phyloP scores from a whole-genome alignment of 2,329 filamentous ascomycete genomes.

The Monosporascus sp. region DNA sequence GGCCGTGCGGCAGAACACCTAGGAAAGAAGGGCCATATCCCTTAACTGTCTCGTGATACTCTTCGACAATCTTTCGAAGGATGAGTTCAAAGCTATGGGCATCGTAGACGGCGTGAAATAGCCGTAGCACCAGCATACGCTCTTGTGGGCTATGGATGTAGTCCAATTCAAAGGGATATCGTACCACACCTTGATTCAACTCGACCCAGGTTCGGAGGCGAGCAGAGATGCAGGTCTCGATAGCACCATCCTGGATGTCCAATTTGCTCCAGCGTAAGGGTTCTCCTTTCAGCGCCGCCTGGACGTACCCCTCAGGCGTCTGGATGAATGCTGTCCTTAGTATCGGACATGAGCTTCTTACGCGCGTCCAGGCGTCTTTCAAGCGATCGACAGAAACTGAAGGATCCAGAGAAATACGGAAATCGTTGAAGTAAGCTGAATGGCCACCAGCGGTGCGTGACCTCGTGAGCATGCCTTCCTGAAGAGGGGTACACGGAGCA shows the following conservation, averaged over 20 bases:
- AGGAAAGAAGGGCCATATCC: conserved; percentile 52
- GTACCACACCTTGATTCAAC: conserved; percentile 43
- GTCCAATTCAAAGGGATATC: conserved; percentile 47
- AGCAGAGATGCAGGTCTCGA: conserved; percentile 29
- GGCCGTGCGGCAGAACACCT: conserved; percentile 64
- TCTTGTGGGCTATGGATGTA: conserved; percentile 26
- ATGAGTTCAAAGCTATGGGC: conserved; percentile 71
- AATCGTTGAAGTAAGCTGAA: conserved; percentile 71
- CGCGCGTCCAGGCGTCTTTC: conserved; percentile 49
- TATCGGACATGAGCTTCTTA: conserved; percentile 53
- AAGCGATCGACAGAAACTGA: conserved; percentile 44
- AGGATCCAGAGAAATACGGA: conserved; percentile 52
- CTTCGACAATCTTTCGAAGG: conserved; percentile 49
- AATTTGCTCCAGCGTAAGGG: conserved; percentile 40
- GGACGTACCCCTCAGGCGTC: conserved; percentile 71
- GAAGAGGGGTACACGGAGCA: conserved; percentile 77
- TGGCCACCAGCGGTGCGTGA: conserved; percentile 49
- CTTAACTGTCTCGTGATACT: conserved; percentile 37
- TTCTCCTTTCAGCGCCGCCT: conserved; percentile 54
- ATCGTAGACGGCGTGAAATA: conserved; percentile 87
- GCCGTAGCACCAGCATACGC: conserved; percentile 52
- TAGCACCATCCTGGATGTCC: conserved; percentile 17
- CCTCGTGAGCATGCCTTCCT: conserved; percentile 78
- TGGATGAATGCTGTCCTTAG: conserved; percentile 68
- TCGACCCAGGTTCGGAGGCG: conserved; percentile 47